Base-by-base conservation (phyloP, 495 filamentous ascomycete species). In the Hypoxylon intermedium region DNA sequence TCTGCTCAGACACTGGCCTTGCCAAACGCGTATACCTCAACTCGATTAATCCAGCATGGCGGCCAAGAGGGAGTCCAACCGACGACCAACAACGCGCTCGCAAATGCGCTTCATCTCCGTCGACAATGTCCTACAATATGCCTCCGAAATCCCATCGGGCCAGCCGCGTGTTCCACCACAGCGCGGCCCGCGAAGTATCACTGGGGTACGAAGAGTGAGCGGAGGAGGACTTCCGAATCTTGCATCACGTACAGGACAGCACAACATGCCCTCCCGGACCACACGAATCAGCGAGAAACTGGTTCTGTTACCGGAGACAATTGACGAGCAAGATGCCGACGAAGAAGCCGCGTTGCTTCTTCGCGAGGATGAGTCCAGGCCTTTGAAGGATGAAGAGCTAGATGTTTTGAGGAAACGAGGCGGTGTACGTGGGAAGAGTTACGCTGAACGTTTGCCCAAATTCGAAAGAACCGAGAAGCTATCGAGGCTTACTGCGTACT, bases 231-330 rank as follows among this genome's bases (percentile, higher is more conserved):
- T 77, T 37, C 71, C 75, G 16, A 73, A 72, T 40, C 48, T 78
- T 46, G 70, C 75, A 63, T 70, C 84, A 67, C 66, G 80, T 69
- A 66, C 88, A 2, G 79, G 79, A 34, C 75, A 89, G 59, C 89
- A 91, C 31, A 91, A 89, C 56, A 85, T 97, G 38, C 95, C 93
- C 0, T 85, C 89, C 1, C 85, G 94, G 16, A 93, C 91, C 21
- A 94, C 91, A 12, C 96, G 97, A 66, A 83, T 96, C 41, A 94
- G 89, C 67, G 91, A 98, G 79, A 97, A 98, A 72, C 79, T 99
- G 6, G 94, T 98, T 0, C 79, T 98, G n/a, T 77, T 99, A 18
- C 95, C 94, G 0, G 94, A 97, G 67, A 88, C 93, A 1, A 76
- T 80, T 3, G 86, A 85, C 41, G 86, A 84, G 24, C 81, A 78